Evolutionary conservation across 2,329 filamentous ascomycete genomes (phyloP).

Genomic region (Colletotrichum sp.): DNA sequence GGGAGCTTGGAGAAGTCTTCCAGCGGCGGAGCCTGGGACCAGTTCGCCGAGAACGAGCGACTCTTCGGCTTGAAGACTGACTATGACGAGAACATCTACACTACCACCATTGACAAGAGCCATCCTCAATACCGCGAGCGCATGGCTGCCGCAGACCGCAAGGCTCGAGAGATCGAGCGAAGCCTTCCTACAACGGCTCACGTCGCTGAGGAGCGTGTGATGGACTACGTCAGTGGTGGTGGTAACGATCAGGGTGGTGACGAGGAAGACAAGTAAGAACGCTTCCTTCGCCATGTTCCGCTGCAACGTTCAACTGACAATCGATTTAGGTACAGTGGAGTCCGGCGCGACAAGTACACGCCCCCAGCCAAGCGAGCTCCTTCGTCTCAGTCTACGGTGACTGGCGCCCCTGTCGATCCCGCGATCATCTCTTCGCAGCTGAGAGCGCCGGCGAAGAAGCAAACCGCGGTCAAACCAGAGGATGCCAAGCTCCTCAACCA

Average conservation of each 20-base stretch:
- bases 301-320: background rate
- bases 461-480: conserved; percentile 39
- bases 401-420: conserved; percentile 81
- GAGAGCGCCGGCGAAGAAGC: conserved; percentile 51
- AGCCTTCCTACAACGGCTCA: conserved; percentile 78
- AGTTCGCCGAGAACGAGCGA: conserved; percentile 88
- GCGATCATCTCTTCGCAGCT: conserved; percentile 91
- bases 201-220: conserved; percentile 86
- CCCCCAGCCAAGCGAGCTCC: conserved; percentile 88
- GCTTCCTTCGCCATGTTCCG: background rate
- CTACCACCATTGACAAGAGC: conserved; percentile 84
- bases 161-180: conserved; percentile 88
- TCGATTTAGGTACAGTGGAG: conserved; percentile 81
- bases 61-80: conserved; percentile 88
- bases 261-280: conserved; percentile 86
- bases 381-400: conserved; percentile 73
- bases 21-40: conserved; percentile 74
- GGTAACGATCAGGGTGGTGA: conserved; percentile 72
- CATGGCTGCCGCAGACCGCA: conserved; percentile 78
- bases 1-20: conserved; percentile 70
- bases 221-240: conserved; percentile 67
- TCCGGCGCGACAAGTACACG: conserved; percentile 86
- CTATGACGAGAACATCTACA: conserved; percentile 95
- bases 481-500: conserved; percentile 17
- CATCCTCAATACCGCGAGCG: conserved; percentile 83